phyloP scores from a whole-genome alignment of 208 protist species.

The Porcisia deanei region DNA sequence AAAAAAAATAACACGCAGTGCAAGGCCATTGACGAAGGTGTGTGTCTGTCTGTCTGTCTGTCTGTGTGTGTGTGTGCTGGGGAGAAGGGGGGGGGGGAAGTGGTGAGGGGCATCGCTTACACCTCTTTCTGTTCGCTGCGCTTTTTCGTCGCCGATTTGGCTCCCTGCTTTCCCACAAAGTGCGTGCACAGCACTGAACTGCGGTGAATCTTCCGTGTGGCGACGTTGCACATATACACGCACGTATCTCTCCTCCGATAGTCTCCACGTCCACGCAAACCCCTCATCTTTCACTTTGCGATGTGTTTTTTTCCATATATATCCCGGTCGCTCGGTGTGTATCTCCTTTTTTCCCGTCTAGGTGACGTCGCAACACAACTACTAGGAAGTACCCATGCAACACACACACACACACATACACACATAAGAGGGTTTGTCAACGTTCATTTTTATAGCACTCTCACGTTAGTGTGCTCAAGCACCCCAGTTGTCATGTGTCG shows the following conservation, averaged over 20 bases:
- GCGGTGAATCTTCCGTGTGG: neutral
- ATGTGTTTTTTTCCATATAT: slow-evolving; percentile 12
- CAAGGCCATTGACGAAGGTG: neutral
- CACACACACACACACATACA: neutral
- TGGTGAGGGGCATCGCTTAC: neutral
- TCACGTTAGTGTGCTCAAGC: neutral
- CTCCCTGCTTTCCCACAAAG: neutral
- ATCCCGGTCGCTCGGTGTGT: slow-evolving; percentile 1
- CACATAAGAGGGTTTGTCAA: neutral
- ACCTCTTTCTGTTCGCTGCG: neutral
- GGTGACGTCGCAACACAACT: neutral
- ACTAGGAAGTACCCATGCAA: neutral
- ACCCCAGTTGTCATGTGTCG: neutral
- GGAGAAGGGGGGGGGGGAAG: neutral
- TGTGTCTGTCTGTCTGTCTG: neutral
- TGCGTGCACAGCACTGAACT: no score
- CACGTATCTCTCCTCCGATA: neutral
- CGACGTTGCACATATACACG: neutral
- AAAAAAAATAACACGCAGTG: neutral
- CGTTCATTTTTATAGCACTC: neutral
- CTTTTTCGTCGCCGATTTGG: neutral
- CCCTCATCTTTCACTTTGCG: neutral
- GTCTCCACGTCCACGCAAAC: neutral
- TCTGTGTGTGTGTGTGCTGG: slow-evolving; percentile 1
- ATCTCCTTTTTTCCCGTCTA: no score